Base-by-base conservation (phyloP, 2,329 filamentous ascomycete genomes). In the Ceratocystis eucalypticola region DNA sequence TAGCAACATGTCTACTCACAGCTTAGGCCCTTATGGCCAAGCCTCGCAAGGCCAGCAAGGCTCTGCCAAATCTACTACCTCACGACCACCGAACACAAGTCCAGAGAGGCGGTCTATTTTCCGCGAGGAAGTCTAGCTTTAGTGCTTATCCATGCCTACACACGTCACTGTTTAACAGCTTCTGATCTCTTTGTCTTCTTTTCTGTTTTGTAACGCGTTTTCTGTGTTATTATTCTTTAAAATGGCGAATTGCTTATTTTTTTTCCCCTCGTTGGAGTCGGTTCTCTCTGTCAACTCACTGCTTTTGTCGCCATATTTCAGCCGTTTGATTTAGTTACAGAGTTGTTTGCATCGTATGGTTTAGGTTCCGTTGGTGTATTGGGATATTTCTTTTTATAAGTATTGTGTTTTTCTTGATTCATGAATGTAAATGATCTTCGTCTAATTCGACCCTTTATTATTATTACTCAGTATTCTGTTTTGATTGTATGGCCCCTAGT, bases 91-190 rank as follows among this genome's bases (percentile, higher is more conserved):
- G 37, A 80, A 82, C 66, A 87, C 84, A 72, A 84, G 84, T n/a
- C 82, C 82, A 7, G 86, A 88, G 77, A 79, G 87, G 74, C 81
- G 82, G 73, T 89, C 86, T 68, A 80, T 88, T 70, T 91, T 90
- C 72, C 79, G 80, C 68, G 88, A 91, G 77, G 81, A 88, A 69
- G 81, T 90, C 72, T 88, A 74, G 75, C 33, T 33, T 6, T 37
- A 20, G 44, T 2, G 46, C 46, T 12, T n/a, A 5, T 17, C 46
- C 46, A 15, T 10, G 17, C 1, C 15, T 15, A 17, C 5, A 20
- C 17, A 20, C 46, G 15, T 17, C 20, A 5, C 46, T 50, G 12
- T 50, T 50, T 6, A 20, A 22, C 46, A n/a, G 12, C 46, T 12
- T 50, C 46, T 22, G 20, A 50, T 50, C 17, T 50, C 20, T 37